phyloP scores from a whole-genome alignment of 2,329 filamentous ascomycete species.

The Dactylellina cionopaga region DNA sequence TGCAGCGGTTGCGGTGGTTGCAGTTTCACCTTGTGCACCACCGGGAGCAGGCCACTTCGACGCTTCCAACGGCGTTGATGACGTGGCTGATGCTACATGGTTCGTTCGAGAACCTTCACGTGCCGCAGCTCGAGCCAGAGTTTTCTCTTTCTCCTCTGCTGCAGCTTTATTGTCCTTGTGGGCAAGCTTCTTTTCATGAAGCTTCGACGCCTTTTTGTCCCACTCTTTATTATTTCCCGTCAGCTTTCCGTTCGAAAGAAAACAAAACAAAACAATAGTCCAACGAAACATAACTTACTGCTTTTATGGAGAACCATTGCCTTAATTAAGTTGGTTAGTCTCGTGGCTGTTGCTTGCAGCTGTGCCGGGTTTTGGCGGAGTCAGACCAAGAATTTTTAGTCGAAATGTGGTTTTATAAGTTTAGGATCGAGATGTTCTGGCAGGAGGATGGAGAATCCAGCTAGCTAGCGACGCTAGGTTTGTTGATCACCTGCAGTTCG shows the following conservation, averaged over 20 bases:
- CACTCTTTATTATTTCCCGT: slow-evolving; percentile 54
- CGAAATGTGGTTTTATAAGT: slow-evolving; percentile 15
- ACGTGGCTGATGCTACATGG: slow-evolving; percentile 37
- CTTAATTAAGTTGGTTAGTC: slow-evolving; percentile 3
- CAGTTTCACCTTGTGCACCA: slow-evolving; percentile 37
- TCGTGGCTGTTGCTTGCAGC: slow-evolving; percentile 1
- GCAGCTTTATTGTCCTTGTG: slow-evolving; percentile 50
- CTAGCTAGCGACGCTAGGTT: neutral
- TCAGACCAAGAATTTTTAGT: neutral
- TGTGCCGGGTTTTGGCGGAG: slow-evolving; percentile 5
- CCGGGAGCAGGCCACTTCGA: slow-evolving; percentile 38
- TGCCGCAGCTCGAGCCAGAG: slow-evolving; percentile 46
- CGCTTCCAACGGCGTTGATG: slow-evolving; percentile 50
- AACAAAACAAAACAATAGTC: neutral
- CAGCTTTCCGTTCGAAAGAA: neutral
- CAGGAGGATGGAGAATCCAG: slow-evolving; percentile 45
- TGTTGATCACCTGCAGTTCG: slow-evolving; percentile 18
- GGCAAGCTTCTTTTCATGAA: slow-evolving; percentile 55
- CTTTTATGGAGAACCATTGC: slow-evolving; percentile 57
- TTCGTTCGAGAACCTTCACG: slow-evolving; percentile 40
- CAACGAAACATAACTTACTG: slow-evolving; percentile 51
- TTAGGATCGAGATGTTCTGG: slow-evolving; percentile 29
- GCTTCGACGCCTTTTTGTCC: slow-evolving; percentile 57
- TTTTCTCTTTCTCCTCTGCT: slow-evolving; percentile 55
- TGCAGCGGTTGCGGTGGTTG: slow-evolving; percentile 41